Base-by-base conservation (phyloP, 1,284 basidiomycete species). In the Irpex sp. region DNA sequence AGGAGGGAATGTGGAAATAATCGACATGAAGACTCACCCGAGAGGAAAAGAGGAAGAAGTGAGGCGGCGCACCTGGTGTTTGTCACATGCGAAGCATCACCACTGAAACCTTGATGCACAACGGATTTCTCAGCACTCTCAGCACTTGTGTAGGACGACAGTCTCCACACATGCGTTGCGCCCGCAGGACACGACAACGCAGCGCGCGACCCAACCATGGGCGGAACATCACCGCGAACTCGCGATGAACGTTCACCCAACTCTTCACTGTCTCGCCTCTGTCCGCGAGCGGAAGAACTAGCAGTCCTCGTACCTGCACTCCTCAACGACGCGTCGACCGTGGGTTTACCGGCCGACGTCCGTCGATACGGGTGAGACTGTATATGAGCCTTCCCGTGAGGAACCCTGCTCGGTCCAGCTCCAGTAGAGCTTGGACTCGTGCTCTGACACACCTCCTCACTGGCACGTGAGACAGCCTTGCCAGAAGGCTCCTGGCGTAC, bases 331-430 rank as follows among this genome's bases (percentile, higher is more conserved):
- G 64, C 47, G 17, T 57, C 60, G 54, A 61, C 63, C 49, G 58
- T 37, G 21, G 58, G 64, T 48, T 58, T 65, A 38, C 65, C 65
- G 52, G 70, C 67, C 60, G 67, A 66, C 11, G 71, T 69, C 21
- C 72, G 72, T 54, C 66, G 68, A 62, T 75, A 75, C 57, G 73
- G 73, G 62, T 75, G 72, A 48, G 69, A 66, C 62, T 70, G 68
- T 62, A 61, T 60, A 52, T 65, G 63, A 61, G 64, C 44, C 44
- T 68, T 70, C 56, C 64, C 61, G 64, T 66, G 70, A 57, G 69
- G 67, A 15, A 69, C 66, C 52, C 70, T 70, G 44, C 68, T 63
- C 48, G 71, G 69, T 21, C 68, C 69, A 38, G 62, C 66, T 63
- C 64, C 62, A 8, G 59, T 37, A 47, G 65, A 61, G 57, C 61